phyloP scores from a whole-genome alignment of 257 asterid species.

The Marsdenia floribunda region DNA sequence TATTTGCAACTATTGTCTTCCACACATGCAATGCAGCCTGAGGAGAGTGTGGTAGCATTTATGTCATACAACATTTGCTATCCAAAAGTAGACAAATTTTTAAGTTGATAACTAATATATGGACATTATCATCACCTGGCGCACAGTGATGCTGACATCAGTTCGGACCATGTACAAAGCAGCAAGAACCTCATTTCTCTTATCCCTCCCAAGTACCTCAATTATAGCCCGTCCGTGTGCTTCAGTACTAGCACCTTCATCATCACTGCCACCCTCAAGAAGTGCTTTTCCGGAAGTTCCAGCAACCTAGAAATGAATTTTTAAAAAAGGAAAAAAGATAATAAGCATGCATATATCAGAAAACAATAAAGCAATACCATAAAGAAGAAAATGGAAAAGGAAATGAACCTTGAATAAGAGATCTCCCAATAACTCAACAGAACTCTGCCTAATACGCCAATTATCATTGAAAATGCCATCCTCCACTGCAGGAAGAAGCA shows the following conservation, averaged over 20 bases:
- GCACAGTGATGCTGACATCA: constrained; percentile 90
- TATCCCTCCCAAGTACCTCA: constrained; percentile 94
- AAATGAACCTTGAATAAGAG: constrained; percentile 85
- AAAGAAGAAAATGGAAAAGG: constrained; percentile 3
- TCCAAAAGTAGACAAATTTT: constrained; percentile 18
- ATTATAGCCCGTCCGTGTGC: constrained; percentile 99
- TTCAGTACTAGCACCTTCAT: constrained; percentile 99
- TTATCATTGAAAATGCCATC: constrained; percentile 97
- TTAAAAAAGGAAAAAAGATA: not conserved
- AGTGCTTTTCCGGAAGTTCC: constrained; percentile 99
- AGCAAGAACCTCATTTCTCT: constrained; percentile 97
- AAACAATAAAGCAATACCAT: constrained; percentile 11
- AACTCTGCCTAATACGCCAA: constrained; percentile 99
- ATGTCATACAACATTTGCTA: constrained; percentile 11
- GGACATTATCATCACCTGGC: constrained; percentile 64
- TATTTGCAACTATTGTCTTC: constrained; percentile 98
- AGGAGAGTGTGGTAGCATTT: constrained; percentile 20
- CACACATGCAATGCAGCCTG: constrained; percentile 99
- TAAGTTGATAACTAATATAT: constrained; percentile 17
- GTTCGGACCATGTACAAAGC: constrained; percentile 98
- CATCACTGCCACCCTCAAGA: constrained; percentile 99
- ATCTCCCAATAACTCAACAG: constrained; percentile 96
- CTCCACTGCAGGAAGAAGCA: constrained; percentile 98
- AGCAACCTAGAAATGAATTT: constrained; percentile 66
- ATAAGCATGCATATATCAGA: constrained; percentile 4